A percentile compares a stretch with the other conserved stretches of the same genome.
phyloP scores from a whole-genome alignment of 2,329 filamentous ascomycete genomes.

The Neopestalotiopsis rosae region DNA sequence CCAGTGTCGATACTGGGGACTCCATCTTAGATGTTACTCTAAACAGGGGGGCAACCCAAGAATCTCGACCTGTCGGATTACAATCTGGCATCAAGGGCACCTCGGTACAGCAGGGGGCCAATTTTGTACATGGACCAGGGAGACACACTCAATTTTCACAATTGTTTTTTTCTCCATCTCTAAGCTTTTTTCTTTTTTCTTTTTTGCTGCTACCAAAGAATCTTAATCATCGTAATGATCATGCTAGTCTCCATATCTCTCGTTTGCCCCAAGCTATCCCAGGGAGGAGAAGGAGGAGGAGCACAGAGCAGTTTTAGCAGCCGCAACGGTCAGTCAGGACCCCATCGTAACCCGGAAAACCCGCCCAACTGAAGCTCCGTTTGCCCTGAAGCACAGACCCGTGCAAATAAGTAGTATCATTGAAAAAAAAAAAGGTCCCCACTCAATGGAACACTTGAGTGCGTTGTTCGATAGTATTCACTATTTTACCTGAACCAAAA shows the following conservation, averaged over 20 bases:
- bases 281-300: background rate
- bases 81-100: constrained; percentile 2
- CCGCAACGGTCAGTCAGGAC: background rate
- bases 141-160: background rate
- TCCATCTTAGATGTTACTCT: constrained; percentile 16
- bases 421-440: background rate
- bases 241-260: background rate
- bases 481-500: background rate
- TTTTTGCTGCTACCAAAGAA: background rate
- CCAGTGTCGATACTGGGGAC: constrained; percentile 6
- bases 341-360: background rate
- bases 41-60: background rate
- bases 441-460: background rate
- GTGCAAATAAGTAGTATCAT: background rate
- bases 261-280: background rate
- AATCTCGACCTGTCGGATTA: constrained; percentile 9
- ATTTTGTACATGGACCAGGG: background rate
- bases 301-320: background rate
- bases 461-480: background rate
- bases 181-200: background rate
- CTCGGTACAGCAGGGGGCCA: constrained; percentile 3
- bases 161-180: background rate
- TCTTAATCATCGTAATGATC: background rate
- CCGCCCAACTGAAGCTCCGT: background rate
- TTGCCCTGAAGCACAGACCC: background rate